Evolutionary conservation across 805 yeast genomes (phyloP), one percentile per base, ranked within the genome.

Genomic region (Tetrapisispora nanseiensis): DNA sequence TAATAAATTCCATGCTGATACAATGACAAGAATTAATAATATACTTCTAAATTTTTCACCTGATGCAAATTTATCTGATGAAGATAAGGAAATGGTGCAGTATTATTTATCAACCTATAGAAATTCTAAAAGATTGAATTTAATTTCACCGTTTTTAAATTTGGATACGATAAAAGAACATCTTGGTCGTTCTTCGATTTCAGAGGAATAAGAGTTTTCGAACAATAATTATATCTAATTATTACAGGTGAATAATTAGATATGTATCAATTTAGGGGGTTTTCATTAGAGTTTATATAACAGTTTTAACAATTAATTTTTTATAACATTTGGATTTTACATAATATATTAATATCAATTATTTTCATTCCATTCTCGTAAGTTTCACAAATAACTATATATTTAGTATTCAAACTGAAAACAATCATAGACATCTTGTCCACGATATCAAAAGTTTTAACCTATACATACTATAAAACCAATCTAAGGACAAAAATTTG

Each of bases 111-210:
- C 77, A 29, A 67, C 87, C 39, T 89, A 90, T 66, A 86, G 86
- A 61, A 86, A 89, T 59, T 76, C 92, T 31, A 89, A 89, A 56
- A 77, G 86, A 53, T 96, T 96, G 13, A 89, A 86, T 48, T 76
- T 82, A 51, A 31, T 19, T 16, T 8, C 29, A 10, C 37, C 37
- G 10, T 33, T 23, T 19, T 18, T 26, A 27, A 26, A 36, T 9
- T 20, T 27, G n/a, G 18, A 24, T 24, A n/a, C 23, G 16, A 33
- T 33, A 4, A 33, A 33, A 12, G 21, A 22, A 12, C 12, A 33
- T 10, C 11, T 33, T 10, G 6, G 15, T 13, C 16, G n/a, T 20
- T 6, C 4, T 11, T 10, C 16, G 11, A 16, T 7, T 20, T 33
- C 35, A 12, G 26, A n/a, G 13, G 10, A 20, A 21, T 20, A 33